A percentile compares a stretch with the other conserved stretches of the same genome.
Conservation (phyloP, 2,329 filamentous ascomycete genomes). For the Juglanconis sp. region DNA sequence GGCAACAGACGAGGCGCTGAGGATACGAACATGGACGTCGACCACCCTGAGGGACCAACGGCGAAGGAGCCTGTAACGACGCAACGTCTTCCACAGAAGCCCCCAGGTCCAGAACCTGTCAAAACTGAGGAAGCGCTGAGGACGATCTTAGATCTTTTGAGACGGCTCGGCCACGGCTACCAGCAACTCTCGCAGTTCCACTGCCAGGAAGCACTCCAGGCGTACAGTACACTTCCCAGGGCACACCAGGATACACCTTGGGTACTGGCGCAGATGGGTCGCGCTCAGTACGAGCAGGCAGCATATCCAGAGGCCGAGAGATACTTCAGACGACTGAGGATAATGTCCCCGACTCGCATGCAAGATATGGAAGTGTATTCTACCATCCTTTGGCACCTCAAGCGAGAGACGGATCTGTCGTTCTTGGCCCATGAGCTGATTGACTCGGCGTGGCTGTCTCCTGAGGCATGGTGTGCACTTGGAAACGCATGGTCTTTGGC, state of each 20-base stretch:
- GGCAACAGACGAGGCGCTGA: constrained; percentile 78
- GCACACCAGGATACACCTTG: constrained; percentile 86
- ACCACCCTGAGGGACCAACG: constrained; percentile 59
- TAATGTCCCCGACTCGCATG: constrained; percentile 75
- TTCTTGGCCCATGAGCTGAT: constrained; percentile 89
- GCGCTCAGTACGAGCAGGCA: constrained; percentile 86
- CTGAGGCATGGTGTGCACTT: constrained; percentile 92
- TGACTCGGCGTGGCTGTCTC: constrained; percentile 81
- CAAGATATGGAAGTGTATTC: constrained; percentile 99
- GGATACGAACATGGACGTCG: constrained; percentile 65
- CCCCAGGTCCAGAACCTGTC: constrained; percentile 49
- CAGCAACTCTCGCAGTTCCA: constrained; percentile 75
- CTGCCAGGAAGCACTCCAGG: constrained; percentile 71
- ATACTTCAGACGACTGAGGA: constrained; percentile 75
- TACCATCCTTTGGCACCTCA: constrained; percentile 97
- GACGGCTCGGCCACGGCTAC: constrained; percentile 78
- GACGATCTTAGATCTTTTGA: constrained; percentile 76
- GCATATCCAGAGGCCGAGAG: constrained; percentile 84
- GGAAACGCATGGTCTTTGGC: constrained; percentile 94
- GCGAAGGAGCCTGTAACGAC: constrained; percentile 39
- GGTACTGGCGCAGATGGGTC: constrained; percentile 87
- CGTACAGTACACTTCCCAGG: constrained; percentile 67
- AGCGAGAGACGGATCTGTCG: constrained; percentile 85
- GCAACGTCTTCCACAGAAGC: constrained; percentile 36
- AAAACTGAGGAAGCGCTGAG: constrained; percentile 74